Base-by-base conservation (phyloP, 73 alveolate species). In the Paramecium caudatum region DNA sequence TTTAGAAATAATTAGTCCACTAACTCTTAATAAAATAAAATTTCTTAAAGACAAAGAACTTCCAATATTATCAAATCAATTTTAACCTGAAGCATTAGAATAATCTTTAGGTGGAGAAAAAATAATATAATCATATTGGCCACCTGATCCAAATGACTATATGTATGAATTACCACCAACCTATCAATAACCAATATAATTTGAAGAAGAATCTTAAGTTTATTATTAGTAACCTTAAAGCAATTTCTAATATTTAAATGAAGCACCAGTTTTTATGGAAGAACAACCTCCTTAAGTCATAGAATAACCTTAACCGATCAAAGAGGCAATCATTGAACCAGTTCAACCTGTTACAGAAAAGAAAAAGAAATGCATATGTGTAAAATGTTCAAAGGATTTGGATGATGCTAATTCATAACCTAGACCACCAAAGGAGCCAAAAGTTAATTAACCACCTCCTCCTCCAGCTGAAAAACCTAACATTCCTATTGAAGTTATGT, bases 321-420 rank as follows among this genome's bases (percentile, higher is more conserved):
- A 74, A 74, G 88, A 74, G 9, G 69, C 21, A 4, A 8, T 21
- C 1, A n/a, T 12, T 74, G 8, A 48, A 16, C 70, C 70, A 9
- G 8, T n/a, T 48, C 30, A 5, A 48, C 27, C 68, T 23, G 46
- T 27, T 12, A 17, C 47, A 9, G 88, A 74, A 74, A 43, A 41
- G 32, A 74, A 74, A 21, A 74, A 74, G 55, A 74, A 45, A 45
- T 74, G 88, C 68, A 45, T 74, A 21, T 74, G 88, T 45, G 68
- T 74, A 16, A 74, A 74, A 45, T 74, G 88, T 45, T 41, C 62
- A 5, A 74, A 43, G 43, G 88, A 74, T 21, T 27, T 74, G 19
- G 88, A 74, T 17, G 65, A 74, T 33, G 32, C 34, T 4, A 5
- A 16, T 33, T 30, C 83, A 2, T 13, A 65, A 33, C 83, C 83